Base-by-base conservation (phyloP, 164 flowering plant species). In the Amborella trichopoda region DNA sequence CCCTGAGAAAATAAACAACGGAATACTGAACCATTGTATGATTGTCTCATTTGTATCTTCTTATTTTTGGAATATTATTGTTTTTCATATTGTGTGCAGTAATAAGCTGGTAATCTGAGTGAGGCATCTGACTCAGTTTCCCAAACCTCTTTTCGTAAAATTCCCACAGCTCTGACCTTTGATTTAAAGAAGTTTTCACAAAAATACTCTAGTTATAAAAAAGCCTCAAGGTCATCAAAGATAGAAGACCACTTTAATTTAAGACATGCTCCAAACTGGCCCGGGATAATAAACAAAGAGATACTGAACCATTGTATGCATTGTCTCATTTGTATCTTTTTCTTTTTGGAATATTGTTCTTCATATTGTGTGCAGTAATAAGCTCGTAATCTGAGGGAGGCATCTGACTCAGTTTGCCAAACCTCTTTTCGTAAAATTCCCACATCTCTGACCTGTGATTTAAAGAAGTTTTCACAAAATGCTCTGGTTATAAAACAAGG, bases 131-230 rank as follows among this genome's bases (percentile, higher is more conserved):
- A 56, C 74, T 69, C 4, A 63, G 46, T 44, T 71, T 73, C 30
- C 86, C 86, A 62, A 76, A 78, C 23, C 59, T 40, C 50, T 64
- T 56, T 55, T 69, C 86, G 25, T 78, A 78, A 45, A 61, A 76
- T 18, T 64, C 40, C 86, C 77, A 76, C 3, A 78, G 8, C 54
- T 78, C 86, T 36, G 66, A 66, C 86, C 86, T 78, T 74, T 21
- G 46, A 32, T 28, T 32, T 14, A 48, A n/a, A 44, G 32, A 40
- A 14, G 44, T 19, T 19, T 32, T n/a, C n/a, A n/a, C n/a, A n/a
- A n/a, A n/a, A n/a, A n/a, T n/a, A n/a, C n/a, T n/a, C n/a, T n/a
- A n/a, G n/a, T n/a, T n/a, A n/a, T n/a, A 9, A 0, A 36, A 0
- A 38, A 4, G 25, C 32, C 20, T 5, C 6, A 4, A 21, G 28